Conservation (phyloP, 1,139 yeast genomes). For the Citeromyces siamensis region DNA sequence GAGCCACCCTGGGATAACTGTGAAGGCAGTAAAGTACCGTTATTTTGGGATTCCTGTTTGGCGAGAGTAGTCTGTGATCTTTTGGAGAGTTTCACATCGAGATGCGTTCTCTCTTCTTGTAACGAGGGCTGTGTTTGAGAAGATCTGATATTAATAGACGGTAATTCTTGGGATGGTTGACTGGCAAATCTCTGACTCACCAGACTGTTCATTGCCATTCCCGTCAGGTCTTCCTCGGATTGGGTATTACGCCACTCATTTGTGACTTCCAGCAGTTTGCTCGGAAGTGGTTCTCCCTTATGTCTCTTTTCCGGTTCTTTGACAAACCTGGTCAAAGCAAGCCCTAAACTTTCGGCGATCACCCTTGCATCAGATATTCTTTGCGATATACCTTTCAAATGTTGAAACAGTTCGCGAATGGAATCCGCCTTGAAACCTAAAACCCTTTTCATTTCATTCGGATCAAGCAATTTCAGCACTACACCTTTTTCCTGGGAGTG, state of each 20-base stretch:
- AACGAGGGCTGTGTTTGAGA: conserved; percentile 5
- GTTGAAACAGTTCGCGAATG: neutral
- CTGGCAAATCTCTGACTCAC: conserved; percentile 1
- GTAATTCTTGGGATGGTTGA: conserved; percentile 3
- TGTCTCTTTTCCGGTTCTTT: neutral
- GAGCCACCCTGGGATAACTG: conserved; percentile 9
- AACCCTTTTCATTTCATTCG: neutral
- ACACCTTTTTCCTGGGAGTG: conserved; percentile 20
- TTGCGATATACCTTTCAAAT: neutral
- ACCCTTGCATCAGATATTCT: neutral
- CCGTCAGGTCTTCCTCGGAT: conserved; percentile 2
- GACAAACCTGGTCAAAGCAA: neutral
- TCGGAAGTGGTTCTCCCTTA: neutral
- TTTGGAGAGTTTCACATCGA: neutral
- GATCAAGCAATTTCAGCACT: neutral
- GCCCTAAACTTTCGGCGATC: conserved; percentile 1
- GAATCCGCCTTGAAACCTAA: neutral
- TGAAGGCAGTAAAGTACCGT: too few species aligned
- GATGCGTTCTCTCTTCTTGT: neutral
- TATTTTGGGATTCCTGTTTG: neutral
- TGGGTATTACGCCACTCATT: conserved; percentile 7
- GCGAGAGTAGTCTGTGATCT: neutral
- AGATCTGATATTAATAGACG: conserved; percentile 4
- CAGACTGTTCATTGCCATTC: neutral
- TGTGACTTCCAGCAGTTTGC: neutral